These are phyloP conservation scores for Physcomitrellopsis africana DNA, from an alignment of 225 moss, liverwort and hornwort species.

Conservation along the genomic window DNA sequence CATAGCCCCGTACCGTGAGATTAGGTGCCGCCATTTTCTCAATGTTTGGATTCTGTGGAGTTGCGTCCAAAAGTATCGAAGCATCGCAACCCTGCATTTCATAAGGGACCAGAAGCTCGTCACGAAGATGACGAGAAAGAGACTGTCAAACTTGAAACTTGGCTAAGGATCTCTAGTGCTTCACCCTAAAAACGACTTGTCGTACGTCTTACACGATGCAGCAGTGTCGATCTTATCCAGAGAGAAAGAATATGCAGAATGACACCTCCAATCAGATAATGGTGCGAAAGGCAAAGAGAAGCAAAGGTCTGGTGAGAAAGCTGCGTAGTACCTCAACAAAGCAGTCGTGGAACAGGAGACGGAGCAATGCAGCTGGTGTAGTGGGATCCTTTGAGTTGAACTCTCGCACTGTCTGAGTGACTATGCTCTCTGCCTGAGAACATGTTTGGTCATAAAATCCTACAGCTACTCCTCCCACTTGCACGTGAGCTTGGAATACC, in stretches of 20 bases:
- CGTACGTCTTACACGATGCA: too few species aligned
- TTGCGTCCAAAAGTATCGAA: constrained; percentile 67
- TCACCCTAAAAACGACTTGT: too few species aligned
- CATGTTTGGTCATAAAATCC: constrained; percentile 63
- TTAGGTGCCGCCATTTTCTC: constrained; percentile 79
- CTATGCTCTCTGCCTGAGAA: constrained; percentile 51
- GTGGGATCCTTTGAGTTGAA: constrained; percentile 47
- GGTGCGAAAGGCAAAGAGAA: not conserved
- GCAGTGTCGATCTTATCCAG: too few species aligned
- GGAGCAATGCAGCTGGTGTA: constrained; percentile 53
- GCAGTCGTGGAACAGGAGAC: constrained; percentile 69
- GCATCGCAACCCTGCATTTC: constrained; percentile 84
- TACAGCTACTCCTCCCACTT: constrained; percentile 47
- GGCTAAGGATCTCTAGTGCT: too few species aligned
- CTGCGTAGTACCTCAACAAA: constrained; percentile 51
- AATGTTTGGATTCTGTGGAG: constrained; percentile 43
- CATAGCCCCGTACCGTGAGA: constrained; percentile 75
- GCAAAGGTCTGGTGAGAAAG: not conserved
- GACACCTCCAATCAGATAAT: too few species aligned
- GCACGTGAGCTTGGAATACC: constrained; percentile 34
- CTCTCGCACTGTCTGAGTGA: constrained; percentile 51
- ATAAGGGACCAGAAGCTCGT: not conserved
- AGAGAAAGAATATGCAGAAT: too few species aligned
- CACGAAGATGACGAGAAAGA: not conserved
- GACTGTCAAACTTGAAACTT: too few species aligned